Evolutionary conservation across 192 early-diverging fungal genomes (phyloP), one percentile per base, ranked within the genome.

Genomic region (Coemansia sp.): DNA sequence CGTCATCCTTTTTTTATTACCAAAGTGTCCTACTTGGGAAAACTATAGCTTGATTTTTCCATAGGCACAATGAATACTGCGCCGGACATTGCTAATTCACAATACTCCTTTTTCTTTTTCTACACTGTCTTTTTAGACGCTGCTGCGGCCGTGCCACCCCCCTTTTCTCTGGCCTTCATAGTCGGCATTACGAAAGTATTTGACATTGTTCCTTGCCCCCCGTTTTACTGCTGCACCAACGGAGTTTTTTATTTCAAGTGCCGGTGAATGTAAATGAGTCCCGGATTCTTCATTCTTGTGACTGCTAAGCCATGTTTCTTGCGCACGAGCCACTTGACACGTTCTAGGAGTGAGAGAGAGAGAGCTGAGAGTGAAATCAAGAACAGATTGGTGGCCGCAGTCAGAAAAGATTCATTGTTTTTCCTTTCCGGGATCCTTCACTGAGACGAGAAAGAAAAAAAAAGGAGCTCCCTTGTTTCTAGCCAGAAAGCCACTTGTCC

Each of bases 221-320:
- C 52, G 3, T 10, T 57, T 31, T 57, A 29, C 55, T 59, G 31
- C 55, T 34, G 31, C 16, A 16, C 31, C 5, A 29, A 9, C 52
- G 55, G 22, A 31, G 29, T 59, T 29, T 18, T 59, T 29, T 29
- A 18, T 34, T 55, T 22, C 52, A 20, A 20, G 29, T 34, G 16
- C 29, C 55, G 29, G 31, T 12, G 34, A 11, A 59, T 12, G 16
- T 15, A 59, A 59, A 59, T 22, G 24, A 59, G 31, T 59, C 27
- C 27, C 13, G 11, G 5, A 8, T 34, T 10, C 31, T 18, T 29
- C 55, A 59, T 34, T 33, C 55, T 33, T 59, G 55, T 59, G 55
- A 59, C 55, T 59, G 55, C 55, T 59, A 59, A 59, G 55, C 27
- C 55, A 22, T 51, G 49, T 51, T 22, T 59, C 55, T 34, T 16